Conservation (phyloP, 192 early-diverging fungal genomes). For the Obelidium mucronatum region DNA sequence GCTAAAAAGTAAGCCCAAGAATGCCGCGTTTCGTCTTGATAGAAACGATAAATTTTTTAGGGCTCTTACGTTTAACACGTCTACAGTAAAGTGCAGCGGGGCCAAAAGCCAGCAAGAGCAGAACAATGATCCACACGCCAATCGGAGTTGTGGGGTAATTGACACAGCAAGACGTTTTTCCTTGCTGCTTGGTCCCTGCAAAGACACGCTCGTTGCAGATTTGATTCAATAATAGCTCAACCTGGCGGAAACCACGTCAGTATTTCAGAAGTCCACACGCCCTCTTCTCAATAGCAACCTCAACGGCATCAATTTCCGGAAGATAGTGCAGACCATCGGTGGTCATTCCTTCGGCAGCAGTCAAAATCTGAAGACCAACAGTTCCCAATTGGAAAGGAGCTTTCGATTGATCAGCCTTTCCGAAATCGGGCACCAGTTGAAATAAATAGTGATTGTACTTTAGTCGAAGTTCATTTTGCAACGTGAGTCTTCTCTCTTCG, state of each 20-base stretch:
- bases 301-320: slow-evolving; percentile 49
- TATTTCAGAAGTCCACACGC: slow-evolving; percentile 47
- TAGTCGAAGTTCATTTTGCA: slow-evolving; percentile 64
- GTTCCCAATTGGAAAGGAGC: slow-evolving; percentile 41
- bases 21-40: slow-evolving; percentile 3
- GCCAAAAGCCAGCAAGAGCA: slow-evolving; percentile 5
- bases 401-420: neutral
- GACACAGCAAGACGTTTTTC: slow-evolving; percentile 23
- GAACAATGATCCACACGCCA: slow-evolving; percentile 3
- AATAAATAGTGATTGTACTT: slow-evolving; percentile 46
- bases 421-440: neutral
- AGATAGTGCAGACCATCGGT: slow-evolving; percentile 78
- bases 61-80: neutral
- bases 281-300: slow-evolving; percentile 63
- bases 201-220: slow-evolving; percentile 5
- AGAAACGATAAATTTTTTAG: neutral
- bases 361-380: slow-evolving; percentile 43
- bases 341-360: slow-evolving; percentile 50
- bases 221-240: slow-evolving; percentile 21
- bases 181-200: slow-evolving; percentile 6
- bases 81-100: neutral
- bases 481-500: slow-evolving; percentile 49
- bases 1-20: too few species aligned
- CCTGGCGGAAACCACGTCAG: slow-evolving; percentile 61
- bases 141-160: neutral